These are phyloP conservation scores for Bassia scoparia DNA, from an alignment of 148 eudicot genomes.

Conservation along the genomic window DNA sequence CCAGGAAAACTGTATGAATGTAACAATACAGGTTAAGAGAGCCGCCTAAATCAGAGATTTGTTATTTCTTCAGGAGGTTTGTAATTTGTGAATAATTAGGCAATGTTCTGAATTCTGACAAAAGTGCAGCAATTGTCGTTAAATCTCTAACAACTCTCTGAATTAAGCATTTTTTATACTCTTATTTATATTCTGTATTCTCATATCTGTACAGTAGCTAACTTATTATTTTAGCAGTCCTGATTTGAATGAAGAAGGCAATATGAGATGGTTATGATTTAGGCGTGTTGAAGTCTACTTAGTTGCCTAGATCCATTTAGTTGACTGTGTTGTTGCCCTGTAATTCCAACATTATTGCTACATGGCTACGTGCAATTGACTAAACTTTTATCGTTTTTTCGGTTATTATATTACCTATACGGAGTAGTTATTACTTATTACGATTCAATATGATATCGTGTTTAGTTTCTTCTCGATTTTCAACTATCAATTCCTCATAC, in stretches of 20 bases:
- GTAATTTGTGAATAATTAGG: not conserved
- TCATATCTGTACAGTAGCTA: too few species aligned
- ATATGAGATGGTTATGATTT: not conserved
- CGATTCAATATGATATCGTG: too few species aligned
- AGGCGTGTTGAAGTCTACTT: not conserved
- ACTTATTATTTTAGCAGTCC: not conserved
- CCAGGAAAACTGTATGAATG: not conserved
- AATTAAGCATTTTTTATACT: not conserved
- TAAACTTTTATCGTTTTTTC: too few species aligned
- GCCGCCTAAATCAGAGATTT: not conserved
- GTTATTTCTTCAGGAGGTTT: not conserved
- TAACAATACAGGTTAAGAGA: not conserved
- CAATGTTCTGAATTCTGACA: not conserved
- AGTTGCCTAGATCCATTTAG: not conserved
- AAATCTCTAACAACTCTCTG: not conserved
- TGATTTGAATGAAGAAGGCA: not conserved
- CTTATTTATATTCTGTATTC: too few species aligned
- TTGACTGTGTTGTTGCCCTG: not conserved
- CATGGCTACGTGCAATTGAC: not conserved
- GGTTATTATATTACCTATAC: too few species aligned
- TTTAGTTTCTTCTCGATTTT: too few species aligned
- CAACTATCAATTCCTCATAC: too few species aligned
- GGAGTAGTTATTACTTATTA: too few species aligned
- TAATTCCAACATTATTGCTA: not conserved
- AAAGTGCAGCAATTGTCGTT: slow-evolving; percentile 7